Evolutionary conservation across 345 rosid species (phyloP).

Genomic region (Aegle marmelos): DNA sequence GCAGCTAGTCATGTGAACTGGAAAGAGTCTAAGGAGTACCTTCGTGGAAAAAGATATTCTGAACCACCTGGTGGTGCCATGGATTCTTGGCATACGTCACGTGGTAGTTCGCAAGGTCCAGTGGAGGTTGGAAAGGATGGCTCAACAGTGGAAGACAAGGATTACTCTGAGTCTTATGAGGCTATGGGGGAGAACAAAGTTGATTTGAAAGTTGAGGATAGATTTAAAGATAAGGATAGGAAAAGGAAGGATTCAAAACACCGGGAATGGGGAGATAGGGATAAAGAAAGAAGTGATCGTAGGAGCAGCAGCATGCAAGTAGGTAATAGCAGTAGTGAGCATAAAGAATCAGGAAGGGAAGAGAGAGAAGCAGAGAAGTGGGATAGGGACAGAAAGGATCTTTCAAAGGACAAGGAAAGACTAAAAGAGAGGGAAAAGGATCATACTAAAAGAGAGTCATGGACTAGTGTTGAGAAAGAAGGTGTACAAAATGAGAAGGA

Average conservation of each 20-base stretch:
- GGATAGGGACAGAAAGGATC: conserved; percentile 88
- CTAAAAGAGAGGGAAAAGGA: conserved; percentile 77
- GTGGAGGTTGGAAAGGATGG: conserved; percentile 64
- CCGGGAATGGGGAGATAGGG: conserved; percentile 88
- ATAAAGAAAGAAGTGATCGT: conserved; percentile 84
- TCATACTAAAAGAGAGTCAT: conserved; percentile 60
- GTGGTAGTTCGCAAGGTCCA: conserved; percentile 50
- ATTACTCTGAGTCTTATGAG: conserved; percentile 56
- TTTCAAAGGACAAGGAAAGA: conserved; percentile 72
- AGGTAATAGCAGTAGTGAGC: conserved; percentile 52
- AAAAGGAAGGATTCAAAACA: conserved; percentile 81
- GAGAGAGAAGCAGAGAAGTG: conserved; percentile 83
- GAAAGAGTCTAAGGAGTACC: conserved; percentile 86
- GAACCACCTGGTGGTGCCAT: conserved; percentile 53
- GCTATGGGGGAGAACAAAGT: conserved; percentile 85
- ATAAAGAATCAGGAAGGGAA: conserved; percentile 65
- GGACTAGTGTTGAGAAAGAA: conserved; percentile 69
- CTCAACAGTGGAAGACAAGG: conserved; percentile 50
- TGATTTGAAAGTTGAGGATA: conserved; percentile 80
- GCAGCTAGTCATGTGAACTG: conserved; percentile 55
- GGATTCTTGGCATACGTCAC: conserved; percentile 67
- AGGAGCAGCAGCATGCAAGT: conserved; percentile 53
- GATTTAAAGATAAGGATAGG: conserved; percentile 85
- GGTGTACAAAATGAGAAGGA: conserved; percentile 58
- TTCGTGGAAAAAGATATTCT: conserved; percentile 68